A percentile compares a stretch with the other conserved stretches of the same genome.
Conservation (phyloP, 2,329 filamentous ascomycete genomes). For the Daldinia sp. region DNA sequence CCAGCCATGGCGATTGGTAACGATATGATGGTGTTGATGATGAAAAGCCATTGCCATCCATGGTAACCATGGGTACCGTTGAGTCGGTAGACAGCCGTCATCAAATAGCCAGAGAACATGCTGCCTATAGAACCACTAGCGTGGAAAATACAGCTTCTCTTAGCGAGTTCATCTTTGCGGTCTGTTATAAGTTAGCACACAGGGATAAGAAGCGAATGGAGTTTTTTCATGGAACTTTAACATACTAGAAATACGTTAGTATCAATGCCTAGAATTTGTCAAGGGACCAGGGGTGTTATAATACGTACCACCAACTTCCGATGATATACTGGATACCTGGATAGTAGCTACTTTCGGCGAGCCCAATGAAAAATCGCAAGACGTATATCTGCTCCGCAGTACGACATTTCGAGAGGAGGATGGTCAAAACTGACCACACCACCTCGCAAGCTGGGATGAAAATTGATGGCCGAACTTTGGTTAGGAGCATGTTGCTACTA, state of each 20-base stretch:
- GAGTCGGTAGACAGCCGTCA: constrained; percentile 64
- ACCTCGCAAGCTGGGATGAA: constrained; percentile 55
- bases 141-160: constrained; percentile 58
- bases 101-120: constrained; percentile 65
- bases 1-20: constrained; percentile 64
- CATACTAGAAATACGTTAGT: constrained; percentile 30
- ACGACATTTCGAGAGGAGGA: constrained; percentile 52
- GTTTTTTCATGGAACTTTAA: background rate
- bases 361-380: constrained; percentile 53
- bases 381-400: constrained; percentile 53
- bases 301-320: constrained; percentile 52
- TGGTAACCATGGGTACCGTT: constrained; percentile 60
- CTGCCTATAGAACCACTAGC: constrained; percentile 48
- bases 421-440: constrained; percentile 52
- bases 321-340: constrained; percentile 54
- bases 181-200: constrained; percentile 36
- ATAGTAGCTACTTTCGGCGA: constrained; percentile 50
- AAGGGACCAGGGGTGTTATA: no score
- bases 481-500: constrained; percentile 52
- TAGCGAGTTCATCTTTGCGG: constrained; percentile 58
- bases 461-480: constrained; percentile 53
- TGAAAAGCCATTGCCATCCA: constrained; percentile 69
- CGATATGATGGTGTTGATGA: constrained; percentile 66
- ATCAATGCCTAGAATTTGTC: background rate
- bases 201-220: background rate